Evolutionary conservation across 139 green algal species (phyloP).

Genomic region (Micractinium sp.): DNA sequence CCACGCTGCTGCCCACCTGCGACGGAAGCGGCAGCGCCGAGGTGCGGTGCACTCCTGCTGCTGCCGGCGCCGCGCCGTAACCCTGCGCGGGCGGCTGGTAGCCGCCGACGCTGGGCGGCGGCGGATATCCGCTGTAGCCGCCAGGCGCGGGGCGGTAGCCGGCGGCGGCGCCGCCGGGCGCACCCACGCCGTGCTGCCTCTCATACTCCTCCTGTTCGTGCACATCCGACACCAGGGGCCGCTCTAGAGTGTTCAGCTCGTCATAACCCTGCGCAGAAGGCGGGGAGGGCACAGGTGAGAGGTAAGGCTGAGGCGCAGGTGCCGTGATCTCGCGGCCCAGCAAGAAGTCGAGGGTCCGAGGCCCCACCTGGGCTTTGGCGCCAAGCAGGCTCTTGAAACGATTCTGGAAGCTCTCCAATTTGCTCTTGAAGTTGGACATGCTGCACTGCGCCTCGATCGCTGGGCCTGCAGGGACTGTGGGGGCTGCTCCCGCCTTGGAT

Average conservation of each 20-base stretch:
- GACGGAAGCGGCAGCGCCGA: not conserved
- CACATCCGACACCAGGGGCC: conserved; percentile 35
- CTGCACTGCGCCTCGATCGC: not conserved
- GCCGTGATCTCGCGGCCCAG: not conserved
- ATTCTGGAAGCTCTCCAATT: conserved; percentile 40
- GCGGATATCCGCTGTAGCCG: not conserved
- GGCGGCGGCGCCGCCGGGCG: not conserved
- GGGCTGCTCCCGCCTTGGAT: too few relatives aligned
- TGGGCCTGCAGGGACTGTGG: not conserved
- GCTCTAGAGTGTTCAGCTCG: conserved; percentile 48
- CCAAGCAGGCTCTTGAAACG: conserved; percentile 43
- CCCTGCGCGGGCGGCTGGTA: not conserved
- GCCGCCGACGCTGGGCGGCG: not conserved
- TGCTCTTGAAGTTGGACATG: conserved; percentile 14
- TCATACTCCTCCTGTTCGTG: conserved; percentile 43
- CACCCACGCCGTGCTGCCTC: conserved; percentile 13
- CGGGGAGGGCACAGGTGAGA: not conserved
- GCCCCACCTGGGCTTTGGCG: conserved; percentile 16
- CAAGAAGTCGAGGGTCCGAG: not conserved
- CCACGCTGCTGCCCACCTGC: not conserved
- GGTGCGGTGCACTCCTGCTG: not conserved
- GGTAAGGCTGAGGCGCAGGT: not conserved
- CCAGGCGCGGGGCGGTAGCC: not conserved
- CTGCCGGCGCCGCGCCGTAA: not conserved
- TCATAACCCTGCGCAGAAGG: conserved; percentile 44